Evolutionary conservation across 176 grass and related monocot genomes (phyloP), one percentile per base, ranked within the genome.

Genomic region (Rhynchospora pubera): DNA sequence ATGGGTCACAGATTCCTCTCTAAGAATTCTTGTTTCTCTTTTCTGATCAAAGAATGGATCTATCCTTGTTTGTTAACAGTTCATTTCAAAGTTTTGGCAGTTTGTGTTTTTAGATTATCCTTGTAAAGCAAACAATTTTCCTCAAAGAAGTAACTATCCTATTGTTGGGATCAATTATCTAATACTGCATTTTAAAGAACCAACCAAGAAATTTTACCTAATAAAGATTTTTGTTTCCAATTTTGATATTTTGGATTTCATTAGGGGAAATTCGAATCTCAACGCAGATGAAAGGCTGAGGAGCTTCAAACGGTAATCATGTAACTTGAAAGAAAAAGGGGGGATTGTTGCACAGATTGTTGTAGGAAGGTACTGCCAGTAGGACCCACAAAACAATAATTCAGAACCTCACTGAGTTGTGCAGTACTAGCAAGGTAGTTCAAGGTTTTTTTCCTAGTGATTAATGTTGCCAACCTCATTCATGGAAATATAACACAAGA

Each of bases 401-500:
- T 77, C 43, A 71, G 47, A 71, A 42, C 65, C 14, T 45, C 44
- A 69, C 67, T 64, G 9, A 30, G 4, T 9, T 3, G 72, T 74
- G 70, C 47, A 14, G 47, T 16, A 24, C 13, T 14, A 52, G 50
- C 9, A 7, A 56, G 50, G 13, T 56, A 30, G 72, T 56, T 77
- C 72, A 77, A 77, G 23, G 72, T 77, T 77, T 77, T n/a, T 77
- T 77, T 14, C 13, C 72, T 77, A 55, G 48, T 55, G 46, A 30
- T 75, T 47, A 18, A 75, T 75, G 47, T 75, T 55, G 47, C 71
- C 71, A 75, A 76, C 72, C 72, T 77, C 47, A 56, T 77, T 77
- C 24, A 56, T 56, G 51, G 72, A 77, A 77, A 77, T 77, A 46
- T 2, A 56, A 77, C n/a, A 77, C 24, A 77, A 13, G 13, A 77